These are phyloP conservation scores for Chlamydomonas sp. DNA, from an alignment of 139 green algal genomes.

Conservation along the genomic window DNA sequence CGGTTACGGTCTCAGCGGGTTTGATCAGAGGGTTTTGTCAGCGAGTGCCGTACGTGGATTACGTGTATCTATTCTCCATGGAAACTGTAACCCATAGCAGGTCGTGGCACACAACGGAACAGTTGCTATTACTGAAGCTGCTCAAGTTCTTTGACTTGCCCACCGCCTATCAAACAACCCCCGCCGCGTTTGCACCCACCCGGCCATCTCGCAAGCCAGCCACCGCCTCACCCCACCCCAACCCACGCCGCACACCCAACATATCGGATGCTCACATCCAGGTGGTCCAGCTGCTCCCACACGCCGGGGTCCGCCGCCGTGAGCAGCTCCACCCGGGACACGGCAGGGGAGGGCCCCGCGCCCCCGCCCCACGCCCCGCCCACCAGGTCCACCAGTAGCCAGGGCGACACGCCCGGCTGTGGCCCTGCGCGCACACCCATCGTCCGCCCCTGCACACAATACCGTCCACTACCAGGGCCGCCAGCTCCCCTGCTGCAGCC, in stretches of 20 bases:
- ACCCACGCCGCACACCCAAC: too few relatives aligned
- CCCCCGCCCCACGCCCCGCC: neutral
- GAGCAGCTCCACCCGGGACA: constrained; percentile 18
- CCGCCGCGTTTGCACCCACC: too few relatives aligned
- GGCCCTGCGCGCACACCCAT: neutral
- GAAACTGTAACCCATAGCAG: too few relatives aligned
- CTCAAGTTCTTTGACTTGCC: too few relatives aligned
- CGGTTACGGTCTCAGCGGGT: neutral
- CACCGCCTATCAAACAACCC: too few relatives aligned
- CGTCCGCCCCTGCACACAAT: neutral
- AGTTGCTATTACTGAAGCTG: too few relatives aligned
- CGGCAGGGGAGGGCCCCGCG: neutral
- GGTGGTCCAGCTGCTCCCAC: neutral
- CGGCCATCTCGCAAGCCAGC: too few relatives aligned
- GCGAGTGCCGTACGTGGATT: too few relatives aligned
- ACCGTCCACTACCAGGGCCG: constrained; percentile 10
- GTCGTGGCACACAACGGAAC: too few relatives aligned
- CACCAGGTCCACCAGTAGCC: constrained; percentile 22
- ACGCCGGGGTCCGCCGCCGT: neutral
- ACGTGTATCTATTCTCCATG: too few relatives aligned
- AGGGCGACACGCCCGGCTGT: neutral
- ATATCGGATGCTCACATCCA: constrained; percentile 5
- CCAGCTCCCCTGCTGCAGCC: neutral
- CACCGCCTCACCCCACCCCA: too few relatives aligned
- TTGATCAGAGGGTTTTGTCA: neutral